These are phyloP conservation scores for Nepenthes mirabilis DNA, from an alignment of 148 eudicot species.

Conservation along the genomic window DNA sequence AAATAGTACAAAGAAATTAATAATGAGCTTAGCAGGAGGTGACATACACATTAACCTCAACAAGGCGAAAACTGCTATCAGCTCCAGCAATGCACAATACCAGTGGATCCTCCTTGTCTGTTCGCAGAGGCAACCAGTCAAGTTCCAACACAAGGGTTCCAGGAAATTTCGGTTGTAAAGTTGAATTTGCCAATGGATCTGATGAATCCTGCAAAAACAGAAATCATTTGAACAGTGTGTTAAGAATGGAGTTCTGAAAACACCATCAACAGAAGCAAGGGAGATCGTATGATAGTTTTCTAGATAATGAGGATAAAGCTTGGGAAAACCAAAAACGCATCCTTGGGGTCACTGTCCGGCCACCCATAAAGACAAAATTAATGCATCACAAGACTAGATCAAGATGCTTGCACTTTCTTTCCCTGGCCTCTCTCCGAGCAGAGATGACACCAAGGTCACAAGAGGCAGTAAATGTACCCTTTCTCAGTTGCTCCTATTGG, in stretches of 20 bases:
- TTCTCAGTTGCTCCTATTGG: no score
- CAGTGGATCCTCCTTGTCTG: constrained; percentile 81
- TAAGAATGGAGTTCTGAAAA: not conserved
- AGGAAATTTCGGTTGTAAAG: constrained; percentile 78
- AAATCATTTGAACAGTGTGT: not conserved
- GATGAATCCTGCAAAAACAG: constrained; percentile 62
- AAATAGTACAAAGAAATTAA: constrained; percentile 4
- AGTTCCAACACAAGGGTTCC: constrained; percentile 97
- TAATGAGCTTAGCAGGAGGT: constrained; percentile 8
- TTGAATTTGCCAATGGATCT: constrained; percentile 89
- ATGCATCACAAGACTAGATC: no score
- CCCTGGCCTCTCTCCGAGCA: not conserved
- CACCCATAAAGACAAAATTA: no score
- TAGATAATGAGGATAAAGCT: not conserved
- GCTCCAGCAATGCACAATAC: constrained; percentile 96
- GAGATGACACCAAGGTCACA: not conserved
- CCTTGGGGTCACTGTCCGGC: no score
- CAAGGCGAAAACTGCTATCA: constrained; percentile 97
- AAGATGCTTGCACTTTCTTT: not conserved
- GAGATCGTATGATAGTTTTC: not conserved
- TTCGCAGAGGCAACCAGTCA: constrained; percentile 88
- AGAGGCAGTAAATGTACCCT: not conserved
- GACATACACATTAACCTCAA: constrained; percentile 81
- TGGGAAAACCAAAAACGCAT: not conserved
- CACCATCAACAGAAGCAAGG: not conserved